Evolutionary conservation across 768 basidiomycete genomes (phyloP).

Genomic region (Mycena haematopus): DNA sequence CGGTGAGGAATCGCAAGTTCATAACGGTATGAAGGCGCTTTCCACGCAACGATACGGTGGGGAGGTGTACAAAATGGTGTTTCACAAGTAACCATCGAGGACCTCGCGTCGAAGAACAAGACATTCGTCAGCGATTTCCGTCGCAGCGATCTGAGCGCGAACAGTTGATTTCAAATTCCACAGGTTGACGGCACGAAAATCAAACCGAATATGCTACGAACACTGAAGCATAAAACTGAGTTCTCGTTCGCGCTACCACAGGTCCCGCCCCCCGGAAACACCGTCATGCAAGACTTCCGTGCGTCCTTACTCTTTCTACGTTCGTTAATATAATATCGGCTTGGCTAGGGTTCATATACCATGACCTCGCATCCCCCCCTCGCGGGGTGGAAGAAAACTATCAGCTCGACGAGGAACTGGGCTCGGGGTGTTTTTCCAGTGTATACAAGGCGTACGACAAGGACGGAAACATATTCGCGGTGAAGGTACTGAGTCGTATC

Average conservation of each 20-base stretch:
- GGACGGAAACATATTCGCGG: conserved; percentile 53
- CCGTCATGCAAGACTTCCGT: conserved; percentile 75
- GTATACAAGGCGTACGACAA: conserved; percentile 84
- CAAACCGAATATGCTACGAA: conserved; percentile 54
- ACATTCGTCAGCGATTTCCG: conserved; percentile 63
- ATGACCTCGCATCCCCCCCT: conserved; percentile 58
- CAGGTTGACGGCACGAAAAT: conserved; percentile 74
- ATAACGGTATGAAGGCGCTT: conserved; percentile 48
- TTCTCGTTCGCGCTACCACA: conserved; percentile 75
- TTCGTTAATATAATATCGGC: neutral
- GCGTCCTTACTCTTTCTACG: conserved; percentile 36
- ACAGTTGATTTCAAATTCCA: neutral
- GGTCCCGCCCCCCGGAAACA: conserved; percentile 48
- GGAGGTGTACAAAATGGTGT: conserved; percentile 51
- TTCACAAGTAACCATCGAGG: conserved; percentile 55
- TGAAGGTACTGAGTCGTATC: too few species aligned
- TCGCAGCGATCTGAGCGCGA: too few species aligned
- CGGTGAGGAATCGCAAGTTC: conserved; percentile 7
- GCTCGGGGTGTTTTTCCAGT: conserved; percentile 88
- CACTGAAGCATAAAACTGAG: conserved; percentile 80
- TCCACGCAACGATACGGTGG: conserved; percentile 65
- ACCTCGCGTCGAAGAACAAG: conserved; percentile 68
- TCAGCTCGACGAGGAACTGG: conserved; percentile 71
- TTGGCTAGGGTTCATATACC: conserved; percentile 69
- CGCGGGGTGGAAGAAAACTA: conserved; percentile 68